Evolutionary conservation across 2,329 filamentous ascomycete genomes (phyloP), one percentile per base, ranked within the genome.

Genomic region (Fusarium neocosmosporiellum): DNA sequence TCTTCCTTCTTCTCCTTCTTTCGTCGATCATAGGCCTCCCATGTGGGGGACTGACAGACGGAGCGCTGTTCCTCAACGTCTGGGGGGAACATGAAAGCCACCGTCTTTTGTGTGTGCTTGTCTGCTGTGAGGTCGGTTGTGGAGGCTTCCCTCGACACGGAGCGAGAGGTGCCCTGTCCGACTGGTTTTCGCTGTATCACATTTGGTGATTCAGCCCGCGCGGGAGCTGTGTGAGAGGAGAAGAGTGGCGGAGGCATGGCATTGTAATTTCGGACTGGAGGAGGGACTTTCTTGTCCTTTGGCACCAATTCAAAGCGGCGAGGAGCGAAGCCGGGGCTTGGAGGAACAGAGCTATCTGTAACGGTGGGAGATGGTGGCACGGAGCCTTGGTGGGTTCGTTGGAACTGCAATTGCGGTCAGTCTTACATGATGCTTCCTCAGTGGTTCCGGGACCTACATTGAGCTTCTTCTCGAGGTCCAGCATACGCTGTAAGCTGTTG

Each of bases 41-140:
- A 91, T 63, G 86, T 90, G 2, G 89, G 89, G 2, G 89, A 91
- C 63, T 90, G 88, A 69, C 89, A 91, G 62, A 90, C 88, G 0
- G 81, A 80, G 7, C 73, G 74, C 31, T 74, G 77, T 22, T 78
- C 78, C 10, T 79, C 75, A 7, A 81, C 74, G 7, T 79, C 75
- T 2, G 78, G 74, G 3, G 80, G 80, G 1, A 81, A 78, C 48
- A 75, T 74, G 46, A 80, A 81, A 4, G 80, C 77, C 16, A 81
- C 80, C 3, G 75, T 76, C 37, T 80, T 81, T n/a, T 76, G 76
- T 8, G 66, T 54, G 27, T 69, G 63, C 20, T 76, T 80, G 3
- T 78, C 77, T 36, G 62, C 59, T 22, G 65, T 66, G 5, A 66
- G 53, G 39, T 63, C 59, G 10, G 65, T 70, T 34, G 43, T 41